phyloP scores from a whole-genome alignment of 2,329 filamentous ascomycete species.

The Ceratocystis cubensis region DNA sequence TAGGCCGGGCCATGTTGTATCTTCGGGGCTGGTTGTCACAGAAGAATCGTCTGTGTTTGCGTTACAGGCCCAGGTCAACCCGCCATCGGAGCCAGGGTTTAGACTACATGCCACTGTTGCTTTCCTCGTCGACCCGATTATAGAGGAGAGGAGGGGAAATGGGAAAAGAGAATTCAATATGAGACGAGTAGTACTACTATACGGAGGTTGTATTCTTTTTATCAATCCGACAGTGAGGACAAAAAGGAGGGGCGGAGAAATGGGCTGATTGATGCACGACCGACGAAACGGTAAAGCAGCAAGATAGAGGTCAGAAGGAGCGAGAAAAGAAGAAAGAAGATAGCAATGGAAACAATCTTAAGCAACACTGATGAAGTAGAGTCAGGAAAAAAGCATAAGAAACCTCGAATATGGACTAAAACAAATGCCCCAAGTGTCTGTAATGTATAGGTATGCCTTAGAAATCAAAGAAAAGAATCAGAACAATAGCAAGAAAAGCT shows the following conservation, averaged over 20 bases:
- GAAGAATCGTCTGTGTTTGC: neutral
- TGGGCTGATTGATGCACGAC: neutral
- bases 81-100: neutral
- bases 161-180: neutral
- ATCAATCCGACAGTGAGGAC: neutral
- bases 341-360: neutral
- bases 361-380: neutral
- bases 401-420: neutral
- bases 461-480: neutral
- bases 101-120: neutral
- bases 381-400: neutral
- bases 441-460: neutral
- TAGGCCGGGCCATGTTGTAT: neutral
- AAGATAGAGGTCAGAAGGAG: conserved; percentile 8
- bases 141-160: neutral
- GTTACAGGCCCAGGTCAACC: neutral
- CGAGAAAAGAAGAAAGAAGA: neutral
- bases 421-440: neutral
- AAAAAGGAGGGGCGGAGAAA: neutral
- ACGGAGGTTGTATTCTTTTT: too few relatives aligned
- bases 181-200: neutral
- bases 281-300: neutral
- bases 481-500: conserved; percentile 1
- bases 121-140: neutral
- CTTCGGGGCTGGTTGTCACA: neutral